These are phyloP conservation scores for Microdochium nivale DNA, from an alignment of 2,329 filamentous ascomycete genomes.

Conservation along the genomic window DNA sequence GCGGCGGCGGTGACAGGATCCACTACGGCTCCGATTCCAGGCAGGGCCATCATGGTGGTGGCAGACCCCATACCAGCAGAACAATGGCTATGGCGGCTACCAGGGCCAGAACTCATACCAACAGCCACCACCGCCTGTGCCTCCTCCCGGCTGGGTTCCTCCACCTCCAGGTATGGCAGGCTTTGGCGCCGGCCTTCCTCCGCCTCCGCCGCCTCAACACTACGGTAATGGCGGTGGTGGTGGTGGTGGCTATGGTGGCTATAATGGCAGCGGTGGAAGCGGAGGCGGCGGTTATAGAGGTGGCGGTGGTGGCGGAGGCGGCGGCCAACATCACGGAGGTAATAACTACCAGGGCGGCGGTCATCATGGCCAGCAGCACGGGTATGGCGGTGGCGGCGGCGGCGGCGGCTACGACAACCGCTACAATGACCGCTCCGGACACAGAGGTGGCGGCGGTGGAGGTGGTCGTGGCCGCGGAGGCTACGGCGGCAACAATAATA, in stretches of 20 bases:
- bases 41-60: constrained; percentile 8
- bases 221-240: constrained; percentile 12
- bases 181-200: constrained; percentile 27
- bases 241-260: constrained; percentile 12
- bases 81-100: constrained; percentile 29
- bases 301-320: not conserved
- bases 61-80: constrained; percentile 21
- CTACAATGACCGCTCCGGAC: not conserved
- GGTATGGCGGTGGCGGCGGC: constrained; percentile 6
- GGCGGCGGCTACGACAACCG: constrained; percentile 7
- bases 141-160: constrained; percentile 24
- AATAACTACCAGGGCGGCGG: not conserved
- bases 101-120: constrained; percentile 13
- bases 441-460: not conserved
- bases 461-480: not conserved
- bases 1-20: constrained; percentile 19
- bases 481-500: not conserved
- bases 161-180: constrained; percentile 28
- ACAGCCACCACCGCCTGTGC: constrained; percentile 14
- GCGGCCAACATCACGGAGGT: not conserved
- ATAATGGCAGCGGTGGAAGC: constrained; percentile 10
- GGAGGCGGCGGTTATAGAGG: constrained; percentile 13
- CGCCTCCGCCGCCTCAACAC: constrained; percentile 24
- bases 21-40: constrained; percentile 22
- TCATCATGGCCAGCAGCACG: constrained; percentile 10